phyloP scores from a whole-genome alignment of 1,284 basidiomycete genomes.

The Ceratobasidium sp. region DNA sequence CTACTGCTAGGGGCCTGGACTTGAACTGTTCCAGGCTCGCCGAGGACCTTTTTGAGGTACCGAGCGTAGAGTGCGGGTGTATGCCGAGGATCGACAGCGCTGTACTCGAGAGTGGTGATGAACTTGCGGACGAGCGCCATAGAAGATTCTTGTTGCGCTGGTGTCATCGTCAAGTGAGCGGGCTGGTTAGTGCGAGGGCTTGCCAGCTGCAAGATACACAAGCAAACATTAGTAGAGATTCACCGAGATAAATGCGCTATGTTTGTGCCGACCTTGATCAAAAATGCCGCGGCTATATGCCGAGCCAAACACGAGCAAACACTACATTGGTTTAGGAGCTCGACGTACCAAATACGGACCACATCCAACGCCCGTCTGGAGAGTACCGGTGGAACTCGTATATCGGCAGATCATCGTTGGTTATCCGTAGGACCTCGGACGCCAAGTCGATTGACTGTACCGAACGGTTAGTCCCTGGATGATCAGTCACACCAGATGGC shows the following conservation, averaged over 20 bases:
- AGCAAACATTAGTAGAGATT: background rate
- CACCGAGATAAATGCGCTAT: background rate
- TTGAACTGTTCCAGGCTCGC: constrained; percentile 11
- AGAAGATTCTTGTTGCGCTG: constrained; percentile 19
- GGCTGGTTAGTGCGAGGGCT: constrained; percentile 24
- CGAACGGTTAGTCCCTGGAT: background rate
- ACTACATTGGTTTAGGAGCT: constrained; percentile 56
- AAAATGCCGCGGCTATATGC: constrained; percentile 36
- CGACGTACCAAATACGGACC: constrained; percentile 86
- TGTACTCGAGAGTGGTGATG: constrained; percentile 22
- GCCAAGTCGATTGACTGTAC: constrained; percentile 78
- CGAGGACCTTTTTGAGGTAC: constrained; percentile 25
- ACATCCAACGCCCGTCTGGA: constrained; percentile 89
- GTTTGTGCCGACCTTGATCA: constrained; percentile 37
- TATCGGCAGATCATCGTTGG: constrained; percentile 76
- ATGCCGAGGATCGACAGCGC: constrained; percentile 34
- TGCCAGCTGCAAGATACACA: constrained; percentile 8
- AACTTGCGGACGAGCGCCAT: constrained; percentile 27
- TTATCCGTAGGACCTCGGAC: constrained; percentile 73
- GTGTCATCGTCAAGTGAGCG: constrained; percentile 28
- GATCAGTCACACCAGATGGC: constrained; percentile 39
- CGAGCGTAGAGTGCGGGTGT: constrained; percentile 34
- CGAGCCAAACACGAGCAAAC: background rate
- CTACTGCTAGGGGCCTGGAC: background rate
- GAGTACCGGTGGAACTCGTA: constrained; percentile 85